Evolutionary conservation across 2,329 filamentous ascomycete genomes (phyloP).

Genomic region (Arthrobotrys pseudoclavata): DNA sequence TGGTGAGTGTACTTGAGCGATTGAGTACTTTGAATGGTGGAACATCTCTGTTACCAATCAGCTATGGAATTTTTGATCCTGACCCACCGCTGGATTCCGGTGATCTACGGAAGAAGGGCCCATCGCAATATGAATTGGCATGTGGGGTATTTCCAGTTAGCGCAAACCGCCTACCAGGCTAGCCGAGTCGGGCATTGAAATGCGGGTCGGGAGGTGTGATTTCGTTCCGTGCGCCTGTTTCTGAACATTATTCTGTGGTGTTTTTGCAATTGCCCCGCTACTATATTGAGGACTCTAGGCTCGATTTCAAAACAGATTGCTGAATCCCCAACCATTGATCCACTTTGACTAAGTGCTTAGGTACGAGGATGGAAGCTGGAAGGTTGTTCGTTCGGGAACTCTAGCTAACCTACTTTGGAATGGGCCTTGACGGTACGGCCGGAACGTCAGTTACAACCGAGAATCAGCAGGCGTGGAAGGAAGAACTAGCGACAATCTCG

Average conservation of each 20-base stretch:
- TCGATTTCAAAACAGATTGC: not conserved
- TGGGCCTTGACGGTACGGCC: conserved; percentile 7
- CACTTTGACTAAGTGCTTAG: not conserved
- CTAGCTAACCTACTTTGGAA: conserved; percentile 10
- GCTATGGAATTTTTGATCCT: not conserved
- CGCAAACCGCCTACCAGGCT: not conserved
- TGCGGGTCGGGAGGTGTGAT: conserved; percentile 35
- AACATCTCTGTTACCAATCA: not conserved
- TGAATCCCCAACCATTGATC: not conserved
- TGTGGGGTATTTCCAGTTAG: conserved; percentile 24
- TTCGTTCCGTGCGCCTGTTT: conserved; percentile 21
- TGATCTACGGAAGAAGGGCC: conserved; percentile 4
- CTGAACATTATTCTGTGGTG: not conserved
- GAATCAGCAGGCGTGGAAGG: conserved; percentile 27
- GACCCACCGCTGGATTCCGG: conserved; percentile 1
- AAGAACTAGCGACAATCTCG: conserved; percentile 4
- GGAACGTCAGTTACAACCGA: conserved; percentile 37
- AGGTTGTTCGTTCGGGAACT: conserved; percentile 9
- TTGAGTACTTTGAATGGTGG: not conserved
- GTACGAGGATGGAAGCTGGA: conserved; percentile 6
- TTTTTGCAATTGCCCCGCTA: not conserved
- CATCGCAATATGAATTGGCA: conserved; percentile 13
- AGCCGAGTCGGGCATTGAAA: conserved; percentile 14
- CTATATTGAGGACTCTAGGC: not conserved
- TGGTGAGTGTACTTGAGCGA: not conserved